Evolutionary conservation across 805 yeast species (phyloP), one percentile per base, ranked within the genome.

Genomic region (Spathaspora sp.): DNA sequence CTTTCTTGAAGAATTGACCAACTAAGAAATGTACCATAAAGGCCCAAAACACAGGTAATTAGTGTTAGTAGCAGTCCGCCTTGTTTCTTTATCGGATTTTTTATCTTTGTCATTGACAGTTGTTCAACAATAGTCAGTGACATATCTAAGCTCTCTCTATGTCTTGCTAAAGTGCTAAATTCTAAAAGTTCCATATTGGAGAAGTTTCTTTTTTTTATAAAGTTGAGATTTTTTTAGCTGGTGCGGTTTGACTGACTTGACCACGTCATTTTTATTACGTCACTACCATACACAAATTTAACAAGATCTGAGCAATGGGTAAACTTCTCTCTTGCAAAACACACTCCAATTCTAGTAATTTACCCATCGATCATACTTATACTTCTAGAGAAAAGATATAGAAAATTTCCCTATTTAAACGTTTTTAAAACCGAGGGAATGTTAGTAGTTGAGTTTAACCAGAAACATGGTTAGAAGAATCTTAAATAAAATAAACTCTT

Each of bases 1-100:
- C 93, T 83, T 66, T 94, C 99, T 63, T 94, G 98, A 11, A 94
- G 79, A 38, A 89, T 79, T 0, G 96, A 91, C 99, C 99, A 94
- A 1, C 93, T 78, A 26, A 94, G 70, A 60, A 94, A 94, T 47
- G 97, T 86, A 1, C 81, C 82, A 62, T 94, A 94, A 38, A 94
- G 88, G 0, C 97, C 97, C 10, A 61, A 49, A 5, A 74, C 73
- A 53, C 74, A 72, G 17, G 66, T 49, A 1, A 64, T 55, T 4
- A 74, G 61, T 19, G 71, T 65, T 20, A 65, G 29, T 10, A 56
- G 52, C 62, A 55, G 60, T 19, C 67, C 26, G 26, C 26, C 59
- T 18, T 19, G 47, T 29, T 49, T 47, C 48, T 44, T 44, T 50
- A 43, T 45, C 9, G 18, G 11, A 29, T 2, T 17, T 16, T 42